Base-by-base conservation (phyloP, 2,329 filamentous ascomycete species). In the Calonectria hongkongensis region DNA sequence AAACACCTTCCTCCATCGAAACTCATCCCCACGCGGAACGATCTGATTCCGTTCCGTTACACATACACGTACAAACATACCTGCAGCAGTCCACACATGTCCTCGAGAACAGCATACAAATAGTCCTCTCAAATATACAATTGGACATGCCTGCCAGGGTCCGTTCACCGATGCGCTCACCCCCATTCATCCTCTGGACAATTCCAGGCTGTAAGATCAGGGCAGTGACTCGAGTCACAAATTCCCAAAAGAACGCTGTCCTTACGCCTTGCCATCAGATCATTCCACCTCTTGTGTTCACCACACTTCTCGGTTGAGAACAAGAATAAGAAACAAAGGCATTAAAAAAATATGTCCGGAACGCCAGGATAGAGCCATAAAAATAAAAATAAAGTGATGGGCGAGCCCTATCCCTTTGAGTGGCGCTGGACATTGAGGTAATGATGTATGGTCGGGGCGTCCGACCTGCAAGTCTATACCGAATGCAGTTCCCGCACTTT, bases 361-460 rank as follows among this genome's bases (percentile, higher is more conserved):
- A 78, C 78, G 77, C 80, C 78, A 77, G 78, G 78, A 80, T 79
- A 75, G 79, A 81, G 76, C 75, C 77, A 62, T 66, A 75, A 74
- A 66, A 80, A 76, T 54, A 73, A 75, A 74, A 66, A 76, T 73
- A 72, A 66, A 76, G 69, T 71, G 72, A 71, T 68, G 62, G 73
- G 71, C 72, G 70, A 75, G 77, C 78, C 80, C 76, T 79, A 80
- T 77, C 79, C 79, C 77, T 72, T 76, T 62, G 65, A 58, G 56
- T 74, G 76, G 75, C 76, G 78, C 75, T 74, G 75, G 78, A 74
- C 71, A 73, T 43, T 68, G 64, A 71, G 71, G 69, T 63, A 70
- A 69, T 76, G 62, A 72, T 73, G 58, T 74, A 76, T 66, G 74
- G 73, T 73, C 73, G 73, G 69, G 41, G 66, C 58, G 58, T 70